Conservation (phyloP, 129 eudicot genomes). For the Gnaphalium uliginosum region DNA sequence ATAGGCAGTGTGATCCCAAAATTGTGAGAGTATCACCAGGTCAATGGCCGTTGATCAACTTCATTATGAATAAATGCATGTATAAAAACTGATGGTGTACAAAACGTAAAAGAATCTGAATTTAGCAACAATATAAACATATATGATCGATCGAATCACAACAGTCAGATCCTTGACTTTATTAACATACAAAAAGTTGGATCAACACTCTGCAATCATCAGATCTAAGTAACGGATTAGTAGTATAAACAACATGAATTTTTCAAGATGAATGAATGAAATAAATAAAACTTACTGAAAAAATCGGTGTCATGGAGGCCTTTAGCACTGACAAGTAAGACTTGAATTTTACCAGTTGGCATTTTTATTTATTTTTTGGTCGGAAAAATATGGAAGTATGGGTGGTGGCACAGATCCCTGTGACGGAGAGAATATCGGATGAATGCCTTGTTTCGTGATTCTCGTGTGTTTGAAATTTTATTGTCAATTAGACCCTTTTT, state of each 20-base stretch:
- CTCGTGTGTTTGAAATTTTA: constrained; percentile 22
- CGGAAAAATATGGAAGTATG: constrained; percentile 16
- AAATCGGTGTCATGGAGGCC: constrained; percentile 75
- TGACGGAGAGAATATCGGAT: constrained; percentile 38
- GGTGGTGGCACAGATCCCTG: constrained; percentile 21
- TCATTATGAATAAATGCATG: no score
- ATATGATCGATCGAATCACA: not conserved
- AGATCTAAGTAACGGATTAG: constrained; percentile 8
- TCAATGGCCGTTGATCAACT: no score
- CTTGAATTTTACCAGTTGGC: constrained; percentile 60
- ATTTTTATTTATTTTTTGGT: constrained; percentile 29
- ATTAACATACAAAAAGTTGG: not conserved
- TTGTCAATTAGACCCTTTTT: no score
- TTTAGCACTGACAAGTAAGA: constrained; percentile 62
- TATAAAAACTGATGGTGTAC: constrained; percentile 19
- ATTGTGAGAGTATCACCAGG: no score
- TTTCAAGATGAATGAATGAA: not conserved
- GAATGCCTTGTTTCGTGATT: constrained; percentile 5
- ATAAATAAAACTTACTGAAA: constrained; percentile 58
- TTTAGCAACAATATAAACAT: not conserved
- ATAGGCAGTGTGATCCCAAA: not conserved
- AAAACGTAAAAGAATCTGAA: not conserved
- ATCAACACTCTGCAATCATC: constrained; percentile 8
- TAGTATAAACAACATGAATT: not conserved
- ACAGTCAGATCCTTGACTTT: not conserved